Evolutionary conservation across 768 basidiomycete genomes (phyloP), one percentile per base, ranked within the genome.

Genomic region (Suillus clintonianus): DNA sequence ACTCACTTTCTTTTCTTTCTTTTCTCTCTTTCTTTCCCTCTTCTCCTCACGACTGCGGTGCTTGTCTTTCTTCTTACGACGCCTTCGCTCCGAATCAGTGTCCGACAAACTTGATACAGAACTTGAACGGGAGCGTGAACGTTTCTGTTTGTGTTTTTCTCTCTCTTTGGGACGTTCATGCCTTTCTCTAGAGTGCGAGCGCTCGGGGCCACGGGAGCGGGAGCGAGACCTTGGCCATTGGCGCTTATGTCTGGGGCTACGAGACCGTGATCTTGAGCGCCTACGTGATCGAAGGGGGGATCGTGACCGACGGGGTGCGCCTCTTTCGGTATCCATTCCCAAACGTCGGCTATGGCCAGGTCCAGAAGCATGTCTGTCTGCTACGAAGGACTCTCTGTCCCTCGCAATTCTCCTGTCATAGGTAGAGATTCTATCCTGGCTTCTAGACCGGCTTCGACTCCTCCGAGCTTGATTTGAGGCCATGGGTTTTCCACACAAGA

Each of bases 1-100:
- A 82, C 74, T 81, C 61, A 83, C 87, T 77, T 88, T 89, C 72
- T 87, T 89, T 58, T 89, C 90, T 72, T 88, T 90, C 80, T 85
- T 90, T 65, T 88, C 85, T 69, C 80, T 84, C 77, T 85, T 82
- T 71, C 81, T 82, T 70, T 84, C 84, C 72, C 83, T 83, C 75
- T 79, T 77, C 68, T 81, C 79, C 63, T 78, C 77, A 14, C 81
- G 79, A 71, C 81, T 79, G 58, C 81, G 76, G 55, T 75, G 75
- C 70, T 83, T 69, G 72, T 80, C 80, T 60, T 85, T 84, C 69
- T 82, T 78, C 71, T 73, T 84, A 67, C 78, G 80, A 51, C 68
- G 75, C 65, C 66, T 78, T n/a, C 61, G 71, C 65, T 77, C 76
- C 56, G 76, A 70, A 68, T 68, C 71, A 9, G 74, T 69, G 32